Percentiles rank a stretch among this genome's conserved stretches.
phyloP scores from a whole-genome alignment of 768 basidiomycete genomes.

The Coprinopsis sp. region DNA sequence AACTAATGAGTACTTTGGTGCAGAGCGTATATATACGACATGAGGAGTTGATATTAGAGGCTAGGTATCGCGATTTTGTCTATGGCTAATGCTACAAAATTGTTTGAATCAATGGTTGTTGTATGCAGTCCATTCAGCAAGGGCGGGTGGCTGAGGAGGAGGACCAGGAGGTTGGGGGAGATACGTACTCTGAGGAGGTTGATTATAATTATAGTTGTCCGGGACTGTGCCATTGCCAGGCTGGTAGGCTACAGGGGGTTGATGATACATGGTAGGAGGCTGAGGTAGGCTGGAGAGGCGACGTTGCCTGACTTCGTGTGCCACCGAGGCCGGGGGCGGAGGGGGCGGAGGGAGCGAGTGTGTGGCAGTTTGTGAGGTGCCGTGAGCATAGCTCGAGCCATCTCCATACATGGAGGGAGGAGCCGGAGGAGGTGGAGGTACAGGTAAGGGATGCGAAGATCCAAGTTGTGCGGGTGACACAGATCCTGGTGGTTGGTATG shows the following conservation, averaged over 20 bases:
- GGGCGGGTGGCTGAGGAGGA: conserved; percentile 22
- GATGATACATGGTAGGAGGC: conserved; percentile 41
- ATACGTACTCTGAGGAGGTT: conserved; percentile 18
- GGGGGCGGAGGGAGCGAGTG: conserved; percentile 22
- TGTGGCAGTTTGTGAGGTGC: background rate
- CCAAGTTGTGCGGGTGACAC: background rate
- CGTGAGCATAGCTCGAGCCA: conserved; percentile 11
- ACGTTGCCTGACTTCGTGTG: conserved; percentile 13
- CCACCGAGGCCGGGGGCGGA: conserved; percentile 27
- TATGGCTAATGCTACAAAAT: background rate
- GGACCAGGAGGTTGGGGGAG: conserved; percentile 27
- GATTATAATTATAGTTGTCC: conserved; percentile 23
- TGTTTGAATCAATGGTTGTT: background rate
- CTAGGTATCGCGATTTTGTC: too few species aligned
- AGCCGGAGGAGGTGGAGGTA: conserved; percentile 28
- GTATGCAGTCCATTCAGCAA: conserved; percentile 15
- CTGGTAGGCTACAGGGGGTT: conserved; percentile 35
- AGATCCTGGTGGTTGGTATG: background rate
- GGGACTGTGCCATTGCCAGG: conserved; percentile 27
- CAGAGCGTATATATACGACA: too few species aligned
- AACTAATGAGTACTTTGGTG: too few species aligned
- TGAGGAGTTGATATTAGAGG: too few species aligned
- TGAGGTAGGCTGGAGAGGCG: conserved; percentile 41
- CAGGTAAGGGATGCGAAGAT: conserved; percentile 12
- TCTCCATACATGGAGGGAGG: conserved; percentile 15